Base-by-base conservation (phyloP, 1,284 basidiomycete genomes). In the Rhodotorula mucilaginosa region DNA sequence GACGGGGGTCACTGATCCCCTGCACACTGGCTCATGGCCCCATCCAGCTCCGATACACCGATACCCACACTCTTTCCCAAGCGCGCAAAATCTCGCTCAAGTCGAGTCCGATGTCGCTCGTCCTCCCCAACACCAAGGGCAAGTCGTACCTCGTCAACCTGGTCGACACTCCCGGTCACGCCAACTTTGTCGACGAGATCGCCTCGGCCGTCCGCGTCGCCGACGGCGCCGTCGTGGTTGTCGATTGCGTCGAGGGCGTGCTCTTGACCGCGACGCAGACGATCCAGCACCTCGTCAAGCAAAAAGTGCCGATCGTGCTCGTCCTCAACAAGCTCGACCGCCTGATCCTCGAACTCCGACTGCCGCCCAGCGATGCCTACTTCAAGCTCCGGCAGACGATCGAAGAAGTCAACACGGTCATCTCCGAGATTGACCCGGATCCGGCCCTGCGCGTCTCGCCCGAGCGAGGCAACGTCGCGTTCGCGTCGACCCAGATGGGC, bases 311-410 rank as follows among this genome's bases (percentile, higher is more conserved):
- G 23, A 71, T 76, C 59, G 58, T 58, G 67, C 86, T 99, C 47
- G 89, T 99, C 26, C 87, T 99, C 76, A 99, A 99, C 86, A 99
- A 99, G 86, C 89, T 99, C 79, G 97, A 99, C 82, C 88, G 97
- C 68, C 87, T 99, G 61, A 96, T 99, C 75, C 87, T 99, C 61
- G 97, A 99, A 82, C 86, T 99, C 67, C 90, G 97, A 49, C 89
- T 99, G 77, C 96, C 96, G 77, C 96, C 97, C 61, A 84, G 89
- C 59, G 97, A 99, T 79, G 97, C 97, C 2, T 99, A 93, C 84
- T 98, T 96, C 84, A 99, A 99, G 85, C 92, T 99, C 77, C 97
- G 93, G 81, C 96, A 98, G 80, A 97, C 96, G 8, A 96, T 99
- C 71, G 97, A 99, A 80, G 97, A 99, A 81, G 90, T 99, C 72